Evolutionary conservation across 257 asterid genomes (phyloP).

Genomic region (Echites panduratus): DNA sequence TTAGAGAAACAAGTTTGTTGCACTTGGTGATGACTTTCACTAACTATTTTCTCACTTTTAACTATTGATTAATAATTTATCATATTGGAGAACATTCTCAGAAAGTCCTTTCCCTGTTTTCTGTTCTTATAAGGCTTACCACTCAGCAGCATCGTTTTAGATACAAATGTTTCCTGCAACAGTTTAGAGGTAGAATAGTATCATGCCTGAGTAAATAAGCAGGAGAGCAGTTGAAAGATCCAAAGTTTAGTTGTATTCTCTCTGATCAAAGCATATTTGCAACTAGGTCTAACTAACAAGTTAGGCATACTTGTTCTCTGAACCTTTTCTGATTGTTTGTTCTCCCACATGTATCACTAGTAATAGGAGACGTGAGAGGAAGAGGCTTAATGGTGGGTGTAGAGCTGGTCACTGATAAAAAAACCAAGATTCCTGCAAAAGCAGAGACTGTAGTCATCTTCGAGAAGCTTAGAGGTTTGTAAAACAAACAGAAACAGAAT

Average conservation of each 20-base stretch:
- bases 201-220: not conserved
- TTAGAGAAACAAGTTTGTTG: not conserved
- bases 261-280: not conserved
- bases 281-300: not conserved
- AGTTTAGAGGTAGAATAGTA: too few species aligned
- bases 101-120: not conserved
- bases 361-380: conserved; percentile 94
- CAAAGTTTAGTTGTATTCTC: not conserved
- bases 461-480: conserved; percentile 86
- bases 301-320: not conserved
- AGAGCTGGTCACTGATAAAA: conserved; percentile 79
- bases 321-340: not conserved
- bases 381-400: conserved; percentile 90
- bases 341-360: conserved; percentile 25
- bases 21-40: not conserved
- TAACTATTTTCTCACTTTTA: not conserved
- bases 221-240: not conserved
- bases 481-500: conserved; percentile 10
- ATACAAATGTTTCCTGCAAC: not conserved
- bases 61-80: not conserved
- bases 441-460: conserved; percentile 81
- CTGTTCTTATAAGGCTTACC: not conserved
- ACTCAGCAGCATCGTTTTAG: not conserved
- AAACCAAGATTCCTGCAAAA: conserved; percentile 76
- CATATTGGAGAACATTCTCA: not conserved